phyloP scores from a whole-genome alignment of 805 yeast species.

The Lipomyces lipofer region DNA sequence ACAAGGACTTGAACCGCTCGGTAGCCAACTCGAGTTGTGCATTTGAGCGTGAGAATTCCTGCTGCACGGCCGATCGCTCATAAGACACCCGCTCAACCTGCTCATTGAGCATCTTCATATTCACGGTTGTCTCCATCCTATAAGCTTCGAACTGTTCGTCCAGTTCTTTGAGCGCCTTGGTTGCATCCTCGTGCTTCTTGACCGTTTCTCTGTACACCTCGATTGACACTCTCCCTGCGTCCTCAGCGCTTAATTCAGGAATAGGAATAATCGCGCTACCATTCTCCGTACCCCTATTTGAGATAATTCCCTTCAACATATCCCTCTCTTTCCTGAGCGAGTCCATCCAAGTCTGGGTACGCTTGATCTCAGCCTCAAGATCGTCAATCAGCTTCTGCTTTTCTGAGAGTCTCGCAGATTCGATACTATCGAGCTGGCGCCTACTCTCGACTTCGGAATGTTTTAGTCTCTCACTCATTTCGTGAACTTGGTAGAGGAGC shows the following conservation, averaged over 20 bases:
- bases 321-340: slow-evolving; percentile 69
- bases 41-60: slow-evolving; percentile 54
- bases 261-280: not conserved
- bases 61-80: slow-evolving; percentile 50
- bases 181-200: slow-evolving; percentile 7
- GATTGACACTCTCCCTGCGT: slow-evolving; percentile 6
- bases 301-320: slow-evolving; percentile 49
- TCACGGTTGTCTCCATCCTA: slow-evolving; percentile 46
- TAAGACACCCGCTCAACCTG: slow-evolving; percentile 45
- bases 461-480: slow-evolving; percentile 71
- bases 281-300: not conserved
- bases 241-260: not conserved
- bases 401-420: slow-evolving; percentile 39
- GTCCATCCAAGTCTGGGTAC: slow-evolving; percentile 53
- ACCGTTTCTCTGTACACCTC: slow-evolving; percentile 6
- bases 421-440: slow-evolving; percentile 33
- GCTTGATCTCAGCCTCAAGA: slow-evolving; percentile 43
- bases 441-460: slow-evolving; percentile 49
- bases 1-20: slow-evolving; percentile 50
- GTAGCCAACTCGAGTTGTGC: slow-evolving; percentile 57
- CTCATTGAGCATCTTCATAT: slow-evolving; percentile 51
- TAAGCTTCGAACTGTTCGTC: slow-evolving; percentile 42
- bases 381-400: slow-evolving; percentile 40
- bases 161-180: slow-evolving; percentile 37
- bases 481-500: slow-evolving; percentile 64